phyloP scores from a whole-genome alignment of 75 land plant species.

The Selaginella tamariscina region DNA sequence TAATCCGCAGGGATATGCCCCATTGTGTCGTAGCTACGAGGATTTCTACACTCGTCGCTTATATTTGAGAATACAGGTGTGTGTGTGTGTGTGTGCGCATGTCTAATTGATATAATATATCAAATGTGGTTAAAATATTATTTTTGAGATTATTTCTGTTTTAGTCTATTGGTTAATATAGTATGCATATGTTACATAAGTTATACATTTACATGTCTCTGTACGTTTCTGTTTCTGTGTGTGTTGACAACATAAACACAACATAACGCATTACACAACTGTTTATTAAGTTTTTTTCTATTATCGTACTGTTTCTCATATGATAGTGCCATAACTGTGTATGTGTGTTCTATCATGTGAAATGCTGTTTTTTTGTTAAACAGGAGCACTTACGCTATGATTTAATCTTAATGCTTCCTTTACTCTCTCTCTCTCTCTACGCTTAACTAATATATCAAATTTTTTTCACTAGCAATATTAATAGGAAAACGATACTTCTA shows the following conservation, averaged over 20 bases:
- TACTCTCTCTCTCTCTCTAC: not conserved
- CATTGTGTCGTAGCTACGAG: conserved; percentile 80
- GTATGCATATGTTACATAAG: not conserved
- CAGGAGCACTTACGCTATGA: not conserved
- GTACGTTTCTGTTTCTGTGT: not conserved
- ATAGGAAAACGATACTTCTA: not conserved
- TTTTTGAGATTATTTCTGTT: not conserved
- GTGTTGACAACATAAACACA: too few relatives aligned
- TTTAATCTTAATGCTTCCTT: not conserved
- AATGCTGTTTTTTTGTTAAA: not conserved
- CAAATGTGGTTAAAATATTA: not conserved
- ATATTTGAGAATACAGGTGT: conserved; percentile 82
- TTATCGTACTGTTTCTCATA: too few relatives aligned
- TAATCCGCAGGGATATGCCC: conserved; percentile 74
- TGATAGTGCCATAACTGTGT: too few relatives aligned
- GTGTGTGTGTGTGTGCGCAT: not conserved
- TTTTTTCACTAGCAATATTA: not conserved
- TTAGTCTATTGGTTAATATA: conserved; percentile 3
- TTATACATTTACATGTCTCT: not conserved
- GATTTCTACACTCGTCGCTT: conserved; percentile 86
- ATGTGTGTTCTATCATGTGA: not conserved
- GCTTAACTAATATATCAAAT: not conserved
- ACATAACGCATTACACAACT: too few relatives aligned
- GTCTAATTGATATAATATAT: not conserved
- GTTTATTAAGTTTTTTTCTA: too few relatives aligned